Evolutionary conservation across 805 yeast species (phyloP), one percentile per base, ranked within the genome.

Genomic region (Myxozyma monticola): DNA sequence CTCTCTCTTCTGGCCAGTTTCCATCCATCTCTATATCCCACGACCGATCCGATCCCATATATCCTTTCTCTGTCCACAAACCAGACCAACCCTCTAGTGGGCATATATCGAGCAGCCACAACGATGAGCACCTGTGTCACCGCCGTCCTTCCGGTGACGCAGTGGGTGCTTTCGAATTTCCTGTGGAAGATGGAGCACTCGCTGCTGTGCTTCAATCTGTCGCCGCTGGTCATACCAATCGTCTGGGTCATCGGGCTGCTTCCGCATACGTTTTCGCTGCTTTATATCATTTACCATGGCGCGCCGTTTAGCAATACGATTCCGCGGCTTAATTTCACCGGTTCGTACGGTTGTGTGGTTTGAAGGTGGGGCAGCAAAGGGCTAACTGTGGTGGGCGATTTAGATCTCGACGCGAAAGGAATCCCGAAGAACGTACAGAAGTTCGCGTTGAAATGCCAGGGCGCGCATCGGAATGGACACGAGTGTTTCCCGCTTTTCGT

Each of bases 401-500:
- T 28, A 50, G 48, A 37, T 38, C 49, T 46, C 15, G 41, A 35
- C 12, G 35, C 29, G 29, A 41, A 45, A 34, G 37, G 41, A 3
- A 37, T 50, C 1, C 50, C 54, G 20, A 22, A 12, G 21, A 10
- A 14, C 4, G 34, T 50, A n/a, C 49, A 34, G 14, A 17, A 21
- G 4, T 29, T 45, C 18, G 56, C 48, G 10, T 15, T 33, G n/a
- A 51, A 43, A 38, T 42, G 52, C 20, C 49, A 48, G 40, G 52
- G 53, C 2, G 48, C 56, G 2, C 56, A 51, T 24, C 22, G 41
- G 5, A 51, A 48, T 31, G 48, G 49, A 2, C 52, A 43, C n/a
- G 56, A 51, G 29, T 46, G 51, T 26, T 48, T 51, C 41, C 56
- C 52, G 5, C 31, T 51, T 2, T 39, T 51, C 17, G 52, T 48